Conservation (phyloP, 2,329 filamentous ascomycete species). For the Alternaria hordeiaustralica region DNA sequence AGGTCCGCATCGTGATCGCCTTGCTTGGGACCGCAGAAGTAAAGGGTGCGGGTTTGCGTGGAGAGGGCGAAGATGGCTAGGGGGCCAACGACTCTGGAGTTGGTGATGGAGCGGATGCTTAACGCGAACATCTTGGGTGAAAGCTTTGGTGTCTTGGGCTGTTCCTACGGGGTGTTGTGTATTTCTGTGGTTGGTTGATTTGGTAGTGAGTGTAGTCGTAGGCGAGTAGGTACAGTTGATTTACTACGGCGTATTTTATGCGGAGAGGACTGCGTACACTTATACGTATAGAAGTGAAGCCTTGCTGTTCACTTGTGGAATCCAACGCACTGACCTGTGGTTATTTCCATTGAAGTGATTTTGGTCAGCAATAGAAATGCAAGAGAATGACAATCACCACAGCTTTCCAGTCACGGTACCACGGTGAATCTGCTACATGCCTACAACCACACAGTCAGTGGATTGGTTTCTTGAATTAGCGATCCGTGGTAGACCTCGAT, state of each 20-base stretch:
- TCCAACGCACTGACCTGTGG: background rate
- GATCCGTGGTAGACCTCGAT: background rate
- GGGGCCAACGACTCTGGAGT: background rate
- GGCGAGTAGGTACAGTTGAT: background rate
- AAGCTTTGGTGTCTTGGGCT: background rate
- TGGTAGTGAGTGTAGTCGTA: background rate
- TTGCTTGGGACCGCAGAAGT: slow-evolving; percentile 5
- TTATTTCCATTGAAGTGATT: background rate
- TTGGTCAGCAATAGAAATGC: background rate
- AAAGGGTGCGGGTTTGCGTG: background rate
- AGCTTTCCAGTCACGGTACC: background rate
- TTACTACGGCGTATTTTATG: background rate
- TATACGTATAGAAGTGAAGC: background rate
- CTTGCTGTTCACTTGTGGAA: background rate
- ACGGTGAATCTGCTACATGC: background rate
- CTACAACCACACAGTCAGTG: background rate
- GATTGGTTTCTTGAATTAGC: background rate
- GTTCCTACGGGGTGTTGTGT: background rate
- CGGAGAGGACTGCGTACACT: background rate
- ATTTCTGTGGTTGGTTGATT: background rate
- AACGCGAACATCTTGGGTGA: background rate
- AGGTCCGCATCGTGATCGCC: background rate
- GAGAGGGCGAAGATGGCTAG: background rate
- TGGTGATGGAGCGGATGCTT: background rate
- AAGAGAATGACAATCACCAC: background rate